Evolutionary conservation across 2,329 filamentous ascomycete genomes (phyloP), one percentile per base, ranked within the genome.

Genomic region (Colletotrichum sp.): DNA sequence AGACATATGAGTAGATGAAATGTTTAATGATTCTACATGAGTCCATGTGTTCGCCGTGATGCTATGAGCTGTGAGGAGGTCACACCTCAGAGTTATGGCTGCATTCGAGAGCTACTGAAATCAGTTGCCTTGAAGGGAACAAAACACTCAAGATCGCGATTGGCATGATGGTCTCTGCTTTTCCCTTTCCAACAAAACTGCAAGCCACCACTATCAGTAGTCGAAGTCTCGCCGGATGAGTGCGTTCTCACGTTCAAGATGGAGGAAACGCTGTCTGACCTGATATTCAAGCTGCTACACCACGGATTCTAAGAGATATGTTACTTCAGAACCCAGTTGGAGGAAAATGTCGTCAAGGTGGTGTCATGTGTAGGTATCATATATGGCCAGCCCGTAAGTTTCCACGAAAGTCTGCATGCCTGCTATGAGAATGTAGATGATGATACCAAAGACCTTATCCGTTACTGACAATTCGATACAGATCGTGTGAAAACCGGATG

Each of bases 1-100:
- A 68, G 65, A 36, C 34, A 6, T n/a, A 68, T 34, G 65, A 68
- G 44, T 57, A 68, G 49, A 68, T 57, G 65, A 52, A 59, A 68
- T 68, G 49, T 68, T 32, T 59, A 57, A 68, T 68, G 65, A 68
- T 32, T 44, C 64, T 49, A 30, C 36, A 13, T 55, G 44, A 52
- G 44, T 4, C 11, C 12, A 2, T n/a, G 11, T 52, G 44, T 52
- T 52, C 44, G n/a, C n/a, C n/a, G 44, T 7, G 8, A 7, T 25
- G 3, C n/a, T 2, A 6, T 49, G 44, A 49, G 11, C 44, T 49
- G 44, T 52, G 44, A 52, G 19, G 39, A 49, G 44, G 44, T 52
- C 44, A 4, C 6, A 13, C n/a, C 44, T 52, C 16, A 8, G 44
- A 22, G 44, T 11, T 1, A 52, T 52, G 44, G 44, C 3, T 25